A percentile compares a stretch with the other conserved stretches of the same genome.
Conservation (phyloP, 2,329 filamentous ascomycete species). For the Aspergillus spinulosporus region DNA sequence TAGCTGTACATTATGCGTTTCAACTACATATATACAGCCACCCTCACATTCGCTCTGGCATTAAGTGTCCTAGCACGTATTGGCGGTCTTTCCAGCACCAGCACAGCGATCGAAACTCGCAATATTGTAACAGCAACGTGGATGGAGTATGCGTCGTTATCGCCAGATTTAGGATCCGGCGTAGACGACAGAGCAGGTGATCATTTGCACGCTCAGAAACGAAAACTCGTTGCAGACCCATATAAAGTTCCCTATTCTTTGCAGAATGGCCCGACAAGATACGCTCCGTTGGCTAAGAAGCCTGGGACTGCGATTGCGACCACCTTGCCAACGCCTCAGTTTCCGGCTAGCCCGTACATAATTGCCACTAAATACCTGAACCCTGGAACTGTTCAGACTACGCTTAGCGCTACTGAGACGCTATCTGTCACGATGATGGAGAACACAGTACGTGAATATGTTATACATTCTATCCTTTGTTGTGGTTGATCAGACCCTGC, state of each 20-base stretch:
- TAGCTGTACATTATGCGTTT: constrained; percentile 30
- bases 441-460: constrained; percentile 57
- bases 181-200: constrained; percentile 16
- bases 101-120: constrained; percentile 52
- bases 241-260: constrained; percentile 54
- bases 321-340: constrained; percentile 49
- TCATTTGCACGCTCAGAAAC: constrained; percentile 27
- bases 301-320: constrained; percentile 61
- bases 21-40: constrained; percentile 24
- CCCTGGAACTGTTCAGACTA: constrained; percentile 50
- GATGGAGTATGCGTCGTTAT: constrained; percentile 56
- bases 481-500: not conserved
- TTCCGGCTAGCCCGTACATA: constrained; percentile 56
- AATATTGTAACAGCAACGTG: constrained; percentile 56
- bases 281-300: constrained; percentile 62
- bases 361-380: constrained; percentile 55
- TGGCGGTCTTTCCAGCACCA: constrained; percentile 54
- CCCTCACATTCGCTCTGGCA: constrained; percentile 40
- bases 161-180: constrained; percentile 26
- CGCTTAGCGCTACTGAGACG: constrained; percentile 53
- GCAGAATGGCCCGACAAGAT: constrained; percentile 58
- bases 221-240: constrained; percentile 27
- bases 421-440: constrained; percentile 54
- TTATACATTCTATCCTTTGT: not conserved
- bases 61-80: constrained; percentile 53